Evolutionary conservation across 805 yeast genomes (phyloP).

Genomic region (Saturnispora halmiae): DNA sequence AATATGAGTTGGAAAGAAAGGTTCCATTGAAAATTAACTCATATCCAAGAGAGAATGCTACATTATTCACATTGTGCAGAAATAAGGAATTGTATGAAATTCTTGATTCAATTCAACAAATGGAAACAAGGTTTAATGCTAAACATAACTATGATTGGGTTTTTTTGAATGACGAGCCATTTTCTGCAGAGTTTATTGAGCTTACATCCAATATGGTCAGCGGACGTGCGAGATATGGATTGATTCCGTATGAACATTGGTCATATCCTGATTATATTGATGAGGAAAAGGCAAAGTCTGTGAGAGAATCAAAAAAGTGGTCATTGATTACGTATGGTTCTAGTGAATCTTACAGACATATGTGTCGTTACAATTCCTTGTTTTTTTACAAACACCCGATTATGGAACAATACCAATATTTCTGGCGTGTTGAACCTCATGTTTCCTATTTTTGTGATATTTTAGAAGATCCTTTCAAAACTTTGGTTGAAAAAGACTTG

Average conservation of each 20-base stretch:
- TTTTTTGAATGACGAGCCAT: slow-evolving; percentile 42
- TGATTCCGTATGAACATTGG: slow-evolving; percentile 44
- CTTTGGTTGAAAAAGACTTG: slow-evolving; percentile 41
- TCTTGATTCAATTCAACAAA: slow-evolving; percentile 32
- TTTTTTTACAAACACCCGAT: slow-evolving; percentile 50
- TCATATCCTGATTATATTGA: slow-evolving; percentile 42
- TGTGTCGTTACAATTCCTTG: slow-evolving; percentile 45
- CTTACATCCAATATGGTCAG: slow-evolving; percentile 33
- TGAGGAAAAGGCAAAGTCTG: slow-evolving; percentile 30
- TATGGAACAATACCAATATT: slow-evolving; percentile 44
- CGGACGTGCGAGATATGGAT: slow-evolving; percentile 38
- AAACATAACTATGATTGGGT: slow-evolving; percentile 36
- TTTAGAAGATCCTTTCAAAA: slow-evolving; percentile 46
- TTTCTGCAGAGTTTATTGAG: slow-evolving; percentile 33
- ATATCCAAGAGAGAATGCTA: slow-evolving; percentile 56
- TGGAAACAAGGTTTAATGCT: slow-evolving; percentile 34
- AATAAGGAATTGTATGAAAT: slow-evolving; percentile 34
- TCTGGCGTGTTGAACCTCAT: slow-evolving; percentile 56
- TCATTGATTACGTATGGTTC: slow-evolving; percentile 47
- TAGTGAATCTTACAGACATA: slow-evolving; percentile 62
- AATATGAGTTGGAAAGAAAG: slow-evolving; percentile 13
- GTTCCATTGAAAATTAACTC: slow-evolving; percentile 20
- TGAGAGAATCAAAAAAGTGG: slow-evolving; percentile 29
- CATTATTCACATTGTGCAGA: slow-evolving; percentile 43
- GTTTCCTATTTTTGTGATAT: slow-evolving; percentile 44